phyloP scores from a whole-genome alignment of 1,284 basidiomycete genomes.

The Boletellus sp. region DNA sequence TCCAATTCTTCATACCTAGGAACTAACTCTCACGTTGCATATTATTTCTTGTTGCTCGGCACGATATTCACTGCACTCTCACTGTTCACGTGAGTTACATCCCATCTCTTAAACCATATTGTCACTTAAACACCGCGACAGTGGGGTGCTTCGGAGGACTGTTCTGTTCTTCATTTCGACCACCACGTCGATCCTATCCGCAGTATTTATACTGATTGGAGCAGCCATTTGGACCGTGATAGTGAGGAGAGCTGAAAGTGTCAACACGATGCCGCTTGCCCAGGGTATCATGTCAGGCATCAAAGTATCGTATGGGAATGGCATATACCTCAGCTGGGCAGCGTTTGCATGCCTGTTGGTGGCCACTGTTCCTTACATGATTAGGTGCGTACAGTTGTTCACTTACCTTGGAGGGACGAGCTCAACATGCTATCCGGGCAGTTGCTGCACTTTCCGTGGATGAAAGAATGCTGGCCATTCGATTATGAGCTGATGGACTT shows the following conservation, averaged over 20 bases:
- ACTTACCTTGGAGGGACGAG: slow-evolving; percentile 4
- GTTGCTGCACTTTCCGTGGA: slow-evolving; percentile 70
- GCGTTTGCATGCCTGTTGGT: slow-evolving; percentile 60
- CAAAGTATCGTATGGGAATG: slow-evolving; percentile 55
- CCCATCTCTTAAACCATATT: not conserved
- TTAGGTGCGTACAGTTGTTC: slow-evolving; percentile 49
- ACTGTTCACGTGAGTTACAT: slow-evolving; percentile 48
- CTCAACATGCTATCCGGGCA: slow-evolving; percentile 24
- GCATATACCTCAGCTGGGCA: slow-evolving; percentile 65
- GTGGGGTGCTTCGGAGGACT: slow-evolving; percentile 63
- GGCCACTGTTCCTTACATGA: slow-evolving; percentile 69
- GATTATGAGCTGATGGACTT: slow-evolving; percentile 12
- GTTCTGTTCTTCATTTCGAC: slow-evolving; percentile 67
- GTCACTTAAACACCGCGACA: slow-evolving; percentile 28
- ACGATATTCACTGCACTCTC: slow-evolving; percentile 64
- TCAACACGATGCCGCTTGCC: slow-evolving; percentile 53
- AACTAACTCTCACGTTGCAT: slow-evolving; percentile 61
- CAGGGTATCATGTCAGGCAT: slow-evolving; percentile 54
- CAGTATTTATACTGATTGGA: slow-evolving; percentile 62
- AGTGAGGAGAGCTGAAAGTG: slow-evolving; percentile 56
- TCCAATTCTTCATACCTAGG: slow-evolving; percentile 60
- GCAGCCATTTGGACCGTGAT: slow-evolving; percentile 74
- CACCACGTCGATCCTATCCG: slow-evolving; percentile 55
- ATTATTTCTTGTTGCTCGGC: slow-evolving; percentile 71
- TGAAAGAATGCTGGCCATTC: slow-evolving; percentile 38